Evolutionary conservation across 2,329 filamentous ascomycete species (phyloP).

Genomic region (Pseudocercospora fuligena): DNA sequence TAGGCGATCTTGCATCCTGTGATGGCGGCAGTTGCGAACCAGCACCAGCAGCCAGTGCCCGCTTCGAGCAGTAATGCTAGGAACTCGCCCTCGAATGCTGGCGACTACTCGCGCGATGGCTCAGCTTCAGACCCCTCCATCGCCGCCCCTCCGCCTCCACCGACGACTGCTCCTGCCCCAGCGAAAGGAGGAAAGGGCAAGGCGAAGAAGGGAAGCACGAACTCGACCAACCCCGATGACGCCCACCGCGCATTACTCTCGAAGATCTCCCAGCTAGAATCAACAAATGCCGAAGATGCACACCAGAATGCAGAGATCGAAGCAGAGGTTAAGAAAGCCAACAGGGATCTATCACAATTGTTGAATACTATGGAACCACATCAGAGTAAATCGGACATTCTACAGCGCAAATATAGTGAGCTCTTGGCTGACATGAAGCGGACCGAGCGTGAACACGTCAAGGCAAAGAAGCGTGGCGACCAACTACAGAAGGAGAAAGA

Average conservation of each 20-base stretch:
- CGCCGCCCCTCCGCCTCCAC: conserved; percentile 45
- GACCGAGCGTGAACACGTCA: conserved; percentile 88
- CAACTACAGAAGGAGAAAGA: conserved; percentile 97
- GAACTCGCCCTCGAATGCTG: conserved; percentile 36
- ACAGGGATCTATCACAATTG: conserved; percentile 84
- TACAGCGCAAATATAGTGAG: conserved; percentile 90
- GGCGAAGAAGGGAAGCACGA: conserved; percentile 51
- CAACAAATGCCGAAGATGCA: conserved; percentile 89
- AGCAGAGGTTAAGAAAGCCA: conserved; percentile 91
- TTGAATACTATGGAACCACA: conserved; percentile 88
- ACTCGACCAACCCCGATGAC: conserved; percentile 85
- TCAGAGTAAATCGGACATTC: conserved; percentile 85
- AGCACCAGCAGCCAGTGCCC: conserved; percentile 35
- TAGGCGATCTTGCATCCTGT: background rate
- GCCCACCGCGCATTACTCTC: conserved; percentile 89
- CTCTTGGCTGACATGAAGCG: conserved; percentile 94
- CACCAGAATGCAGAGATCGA: conserved; percentile 97
- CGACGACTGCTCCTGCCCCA: conserved; percentile 53
- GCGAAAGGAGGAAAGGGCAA: conserved; percentile 78
- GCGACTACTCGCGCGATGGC: conserved; percentile 38
- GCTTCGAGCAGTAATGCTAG: conserved; percentile 28
- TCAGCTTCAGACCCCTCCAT: conserved; percentile 40
- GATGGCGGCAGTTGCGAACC: conserved; percentile 42
- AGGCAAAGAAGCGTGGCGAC: conserved; percentile 94
- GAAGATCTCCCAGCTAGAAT: conserved; percentile 93